Percentiles rank a stretch among this genome's conserved stretches.
These are phyloP conservation scores for Eruca vesicaria DNA, from an alignment of 441 rosid genomes.

Conservation along the genomic window DNA sequence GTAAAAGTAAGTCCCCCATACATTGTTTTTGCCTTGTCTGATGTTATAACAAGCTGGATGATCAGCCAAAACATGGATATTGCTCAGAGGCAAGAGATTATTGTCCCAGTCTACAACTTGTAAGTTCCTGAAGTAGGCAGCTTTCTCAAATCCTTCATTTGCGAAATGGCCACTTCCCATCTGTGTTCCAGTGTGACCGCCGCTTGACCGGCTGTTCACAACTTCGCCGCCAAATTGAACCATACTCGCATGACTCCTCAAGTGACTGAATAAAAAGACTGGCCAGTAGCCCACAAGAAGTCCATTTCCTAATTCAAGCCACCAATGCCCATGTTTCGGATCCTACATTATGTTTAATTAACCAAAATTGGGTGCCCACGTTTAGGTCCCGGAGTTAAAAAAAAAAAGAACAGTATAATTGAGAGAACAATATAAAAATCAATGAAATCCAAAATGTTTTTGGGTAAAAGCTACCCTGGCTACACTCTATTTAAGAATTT, in stretches of 20 bases:
- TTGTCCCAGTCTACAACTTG: conserved; percentile 76
- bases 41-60: conserved; percentile 69
- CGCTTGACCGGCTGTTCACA: conserved; percentile 59
- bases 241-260: conserved; percentile 73
- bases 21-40: conserved; percentile 60
- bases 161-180: conserved; percentile 84
- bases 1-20: conserved; percentile 75
- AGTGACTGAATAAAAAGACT: conserved; percentile 56
- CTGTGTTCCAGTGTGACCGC: conserved; percentile 62
- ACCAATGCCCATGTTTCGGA: conserved; percentile 81
- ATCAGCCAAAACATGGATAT: conserved; percentile 59
- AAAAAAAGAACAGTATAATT: conserved; percentile 23
- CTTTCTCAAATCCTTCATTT: conserved; percentile 60
- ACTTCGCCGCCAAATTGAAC: conserved; percentile 75
- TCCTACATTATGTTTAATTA: conserved; percentile 40
- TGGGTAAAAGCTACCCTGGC: neutral
- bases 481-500: neutral
- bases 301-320: conserved; percentile 70
- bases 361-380: conserved; percentile 7
- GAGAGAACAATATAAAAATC: conserved; percentile 1
- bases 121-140: conserved; percentile 64
- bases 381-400: conserved; percentile 19
- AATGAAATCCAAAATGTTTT: conserved; percentile 2
- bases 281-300: conserved; percentile 78
- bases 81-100: conserved; percentile 54